These are phyloP conservation scores for Phaeoacremonium minimum DNA, from an alignment of 2,329 filamentous ascomycete genomes.

Conservation along the genomic window DNA sequence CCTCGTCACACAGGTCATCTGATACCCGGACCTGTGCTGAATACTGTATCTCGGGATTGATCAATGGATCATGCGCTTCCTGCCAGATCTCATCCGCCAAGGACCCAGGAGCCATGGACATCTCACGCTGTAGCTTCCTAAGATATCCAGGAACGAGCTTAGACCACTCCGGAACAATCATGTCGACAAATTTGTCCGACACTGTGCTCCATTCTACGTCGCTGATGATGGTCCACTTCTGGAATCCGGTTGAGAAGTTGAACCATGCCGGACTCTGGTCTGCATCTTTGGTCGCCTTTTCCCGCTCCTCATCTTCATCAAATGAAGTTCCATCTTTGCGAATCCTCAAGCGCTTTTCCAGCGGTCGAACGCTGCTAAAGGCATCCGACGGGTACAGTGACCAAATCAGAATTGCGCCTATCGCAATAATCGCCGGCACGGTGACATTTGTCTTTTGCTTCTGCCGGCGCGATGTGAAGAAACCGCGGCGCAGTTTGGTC, in stretches of 20 bases:
- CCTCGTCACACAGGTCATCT: constrained; percentile 74
- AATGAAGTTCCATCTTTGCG: no score
- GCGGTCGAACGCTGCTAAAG: constrained; percentile 16
- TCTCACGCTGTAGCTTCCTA: constrained; percentile 78
- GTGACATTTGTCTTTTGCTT: constrained; percentile 14
- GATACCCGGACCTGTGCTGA: constrained; percentile 81
- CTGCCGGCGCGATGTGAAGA: constrained; percentile 12
- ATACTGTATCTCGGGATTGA: constrained; percentile 84
- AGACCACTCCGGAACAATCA: constrained; percentile 80
- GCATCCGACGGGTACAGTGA: constrained; percentile 33
- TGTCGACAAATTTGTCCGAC: constrained; percentile 59
- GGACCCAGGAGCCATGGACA: constrained; percentile 83
- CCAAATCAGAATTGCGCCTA: constrained; percentile 30
- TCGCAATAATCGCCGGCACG: constrained; percentile 21
- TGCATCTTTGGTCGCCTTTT: constrained; percentile 4
- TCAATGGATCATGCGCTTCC: constrained; percentile 77
- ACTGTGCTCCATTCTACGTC: constrained; percentile 51
- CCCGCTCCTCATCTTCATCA: no score
- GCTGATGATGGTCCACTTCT: constrained; percentile 48
- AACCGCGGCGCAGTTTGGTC: constrained; percentile 13
- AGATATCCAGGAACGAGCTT: constrained; percentile 71
- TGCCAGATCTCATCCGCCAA: constrained; percentile 90
- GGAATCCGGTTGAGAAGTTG: constrained; percentile 41
- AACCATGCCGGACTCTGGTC: constrained; percentile 36
- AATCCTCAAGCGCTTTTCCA: constrained; percentile 7